Base-by-base conservation (phyloP, 1,284 basidiomycete genomes). In the Anthracocystis walkeri region DNA sequence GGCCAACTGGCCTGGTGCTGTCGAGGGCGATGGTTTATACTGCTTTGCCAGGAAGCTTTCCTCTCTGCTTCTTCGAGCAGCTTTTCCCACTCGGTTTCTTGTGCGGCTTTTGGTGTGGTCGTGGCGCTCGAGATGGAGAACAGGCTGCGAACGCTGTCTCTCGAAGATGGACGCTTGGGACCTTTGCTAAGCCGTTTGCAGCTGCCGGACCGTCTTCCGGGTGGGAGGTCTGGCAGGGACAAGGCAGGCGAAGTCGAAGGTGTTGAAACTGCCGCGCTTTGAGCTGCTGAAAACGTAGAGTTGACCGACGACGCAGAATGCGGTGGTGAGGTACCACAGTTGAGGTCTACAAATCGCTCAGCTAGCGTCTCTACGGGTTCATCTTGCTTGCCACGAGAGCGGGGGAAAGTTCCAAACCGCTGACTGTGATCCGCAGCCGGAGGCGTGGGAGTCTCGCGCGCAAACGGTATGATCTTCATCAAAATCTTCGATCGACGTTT, bases 391-490 rank as follows among this genome's bases (percentile, higher is more conserved):
- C 23, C 27, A 4, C 44, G 49, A 7, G 40, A 18, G 7, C 65
- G 65, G 5, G 71, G 71, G 25, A 74, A 68, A 7, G 65, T 74
- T 23, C 61, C 58, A 25, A 51, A 65, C 2, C 46, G 46, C 45
- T 31, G 46, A 21, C 16, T 16, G 3, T 29, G 33, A 7, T 65
- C 56, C 2, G 65, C n/a, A 14, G 58, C 8, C 2, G 41, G 49
- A 2, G 58, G 46, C 21, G 42, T 29, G 3, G 59, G 21, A 6
- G 54, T 21, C 14, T 66, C 56, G 35, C 59, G 45, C 3, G 56
- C 27, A 31, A 67, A 74, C 5, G 71, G 71, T 11, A 74, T 68
- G 58, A 68, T 74, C 58, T 74, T 74, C 71, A 74, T 68, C 61
- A 74, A 45, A 23, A 74, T 68, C 25, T 51, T 50, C 7, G 62